These are phyloP conservation scores for Hypoxylon fragiforme DNA, from an alignment of 495 filamentous ascomycete genomes.

Conservation along the genomic window DNA sequence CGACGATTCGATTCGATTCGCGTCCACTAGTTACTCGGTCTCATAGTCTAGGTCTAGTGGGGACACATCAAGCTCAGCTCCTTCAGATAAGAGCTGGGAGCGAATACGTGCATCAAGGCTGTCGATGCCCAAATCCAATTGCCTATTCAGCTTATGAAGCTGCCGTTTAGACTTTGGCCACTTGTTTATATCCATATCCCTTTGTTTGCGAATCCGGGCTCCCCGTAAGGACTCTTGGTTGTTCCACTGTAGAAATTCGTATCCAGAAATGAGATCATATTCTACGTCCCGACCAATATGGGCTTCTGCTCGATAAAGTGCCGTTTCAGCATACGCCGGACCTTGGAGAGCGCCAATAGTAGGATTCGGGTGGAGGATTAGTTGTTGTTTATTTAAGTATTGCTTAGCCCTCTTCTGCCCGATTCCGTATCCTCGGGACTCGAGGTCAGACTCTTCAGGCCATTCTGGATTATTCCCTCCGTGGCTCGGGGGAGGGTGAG, in stretches of 20 bases:
- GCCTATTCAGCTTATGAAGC: constrained; percentile 29
- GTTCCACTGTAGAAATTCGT: constrained; percentile 36
- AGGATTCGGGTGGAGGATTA: constrained; percentile 38
- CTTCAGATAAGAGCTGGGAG: constrained; percentile 17
- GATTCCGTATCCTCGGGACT: constrained; percentile 1
- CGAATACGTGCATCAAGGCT: constrained; percentile 19
- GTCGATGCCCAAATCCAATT: constrained; percentile 33
- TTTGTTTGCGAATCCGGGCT: constrained; percentile 1
- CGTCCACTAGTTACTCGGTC: neutral
- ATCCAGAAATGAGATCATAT: constrained; percentile 39
- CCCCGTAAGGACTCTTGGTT: constrained; percentile 12
- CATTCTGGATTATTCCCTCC: too few relatives aligned
- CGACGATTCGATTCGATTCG: neutral
- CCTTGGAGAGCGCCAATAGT: constrained; percentile 53
- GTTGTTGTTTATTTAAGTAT: constrained; percentile 38
- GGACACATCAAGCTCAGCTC: constrained; percentile 3
- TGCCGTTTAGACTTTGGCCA: neutral
- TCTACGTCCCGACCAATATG: constrained; percentile 42
- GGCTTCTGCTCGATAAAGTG: constrained; percentile 42
- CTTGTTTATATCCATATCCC: neutral
- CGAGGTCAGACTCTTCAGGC: too few relatives aligned
- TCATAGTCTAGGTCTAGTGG: constrained; percentile 13
- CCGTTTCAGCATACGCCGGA: constrained; percentile 44
- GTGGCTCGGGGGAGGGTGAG: too few relatives aligned
- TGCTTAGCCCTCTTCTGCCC: constrained; percentile 26